These are phyloP conservation scores for Ascochyta lentis DNA, from an alignment of 2,329 filamentous ascomycete genomes.

Conservation along the genomic window DNA sequence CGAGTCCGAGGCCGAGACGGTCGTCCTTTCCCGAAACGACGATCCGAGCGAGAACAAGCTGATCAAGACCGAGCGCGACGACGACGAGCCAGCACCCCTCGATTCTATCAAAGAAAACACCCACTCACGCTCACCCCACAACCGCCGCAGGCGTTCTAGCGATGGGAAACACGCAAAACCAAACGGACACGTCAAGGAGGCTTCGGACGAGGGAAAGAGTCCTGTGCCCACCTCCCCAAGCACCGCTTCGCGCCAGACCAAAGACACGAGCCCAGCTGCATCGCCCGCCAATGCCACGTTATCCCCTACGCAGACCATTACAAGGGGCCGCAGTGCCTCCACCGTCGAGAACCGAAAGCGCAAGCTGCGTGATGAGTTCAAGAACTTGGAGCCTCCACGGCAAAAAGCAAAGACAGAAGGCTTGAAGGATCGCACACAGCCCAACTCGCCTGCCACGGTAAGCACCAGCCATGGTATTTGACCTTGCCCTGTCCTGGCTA, in stretches of 20 bases:
- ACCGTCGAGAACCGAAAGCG: slow-evolving; percentile 50
- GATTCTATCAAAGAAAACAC: slow-evolving; percentile 39
- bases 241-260: slow-evolving; percentile 44
- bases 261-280: slow-evolving; percentile 43
- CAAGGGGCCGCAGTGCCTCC: slow-evolving; percentile 47
- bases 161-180: slow-evolving; percentile 31
- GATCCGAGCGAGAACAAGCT: slow-evolving; percentile 47
- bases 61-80: slow-evolving; percentile 50
- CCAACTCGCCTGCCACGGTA: slow-evolving; percentile 42
- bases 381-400: slow-evolving; percentile 49
- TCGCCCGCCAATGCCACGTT: slow-evolving; percentile 35
- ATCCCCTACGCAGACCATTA: slow-evolving; percentile 35
- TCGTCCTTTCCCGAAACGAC: slow-evolving; percentile 54
- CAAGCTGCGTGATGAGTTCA: slow-evolving; percentile 47
- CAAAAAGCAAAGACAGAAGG: slow-evolving; percentile 50
- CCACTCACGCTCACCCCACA: slow-evolving; percentile 34
- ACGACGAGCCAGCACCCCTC: slow-evolving; percentile 31
- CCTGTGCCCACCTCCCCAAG: slow-evolving; percentile 45
- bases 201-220: slow-evolving; percentile 42
- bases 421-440: slow-evolving; percentile 40
- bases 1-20: slow-evolving; percentile 59
- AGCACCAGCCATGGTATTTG: not conserved
- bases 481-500: not conserved
- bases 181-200: slow-evolving; percentile 39
- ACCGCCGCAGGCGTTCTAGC: slow-evolving; percentile 35